Conservation (phyloP, 768 basidiomycete genomes). For the Calocera cornea region DNA sequence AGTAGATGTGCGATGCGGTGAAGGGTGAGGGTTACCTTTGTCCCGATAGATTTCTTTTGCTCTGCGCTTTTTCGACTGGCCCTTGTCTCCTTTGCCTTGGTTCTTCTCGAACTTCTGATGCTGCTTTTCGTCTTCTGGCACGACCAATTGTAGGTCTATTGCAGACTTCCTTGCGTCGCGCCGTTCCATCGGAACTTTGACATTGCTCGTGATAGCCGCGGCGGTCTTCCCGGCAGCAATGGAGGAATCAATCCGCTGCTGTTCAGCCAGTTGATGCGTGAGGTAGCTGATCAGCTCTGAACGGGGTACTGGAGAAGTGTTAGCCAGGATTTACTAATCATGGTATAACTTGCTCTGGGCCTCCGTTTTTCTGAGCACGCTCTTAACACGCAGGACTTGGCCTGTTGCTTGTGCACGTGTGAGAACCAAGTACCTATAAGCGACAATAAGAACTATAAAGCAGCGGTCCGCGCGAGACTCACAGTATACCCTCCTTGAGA, state of each 20-base stretch:
- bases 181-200: neutral
- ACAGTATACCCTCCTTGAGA: conserved; percentile 74
- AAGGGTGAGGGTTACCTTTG: neutral
- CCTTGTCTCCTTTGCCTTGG: neutral
- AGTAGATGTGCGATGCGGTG: neutral
- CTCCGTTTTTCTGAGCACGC: neutral
- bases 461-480: conserved; percentile 17
- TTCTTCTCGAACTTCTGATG: neutral
- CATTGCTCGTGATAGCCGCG: neutral
- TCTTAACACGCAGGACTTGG: neutral
- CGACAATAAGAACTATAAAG: neutral
- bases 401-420: neutral
- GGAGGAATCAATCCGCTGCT: neutral
- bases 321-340: neutral
- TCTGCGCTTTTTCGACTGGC: neutral
- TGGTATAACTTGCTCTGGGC: neutral
- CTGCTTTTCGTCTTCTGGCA: neutral
- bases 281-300: neutral
- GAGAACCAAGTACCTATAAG: neutral
- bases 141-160: neutral
- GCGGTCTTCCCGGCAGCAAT: neutral
- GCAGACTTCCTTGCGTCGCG: neutral
- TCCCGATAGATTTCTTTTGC: neutral
- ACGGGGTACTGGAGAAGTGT: neutral
- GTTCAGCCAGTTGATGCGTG: neutral